Base-by-base conservation (phyloP, 148 eudicot genomes). In the Pouteria glomerata region DNA sequence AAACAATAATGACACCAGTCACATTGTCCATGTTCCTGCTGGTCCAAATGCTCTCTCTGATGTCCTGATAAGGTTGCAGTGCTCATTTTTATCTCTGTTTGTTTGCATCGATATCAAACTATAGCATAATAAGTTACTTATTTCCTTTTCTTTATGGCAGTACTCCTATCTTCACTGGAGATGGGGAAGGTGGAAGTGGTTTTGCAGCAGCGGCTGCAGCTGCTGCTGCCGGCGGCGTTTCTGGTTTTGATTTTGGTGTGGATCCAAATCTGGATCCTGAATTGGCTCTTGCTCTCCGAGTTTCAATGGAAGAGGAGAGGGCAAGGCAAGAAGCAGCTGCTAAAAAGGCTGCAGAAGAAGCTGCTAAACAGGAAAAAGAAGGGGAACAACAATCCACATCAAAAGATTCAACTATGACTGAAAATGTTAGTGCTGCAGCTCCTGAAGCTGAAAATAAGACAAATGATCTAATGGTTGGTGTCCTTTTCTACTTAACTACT, bases 321-420 rank as follows among this genome's bases (percentile, higher is more conserved):
- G 99, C 97, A 67, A 90, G 99, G 75, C 99, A 92, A 78, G 99
- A 92, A 78, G 97, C 90, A 57, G 96, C 99, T 80, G 99, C 99
- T 8, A 92, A 91, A 78, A 95, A 84, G 85, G 97, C 99, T 74
- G 96, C 95, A 45, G 97, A 96, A 72, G 98, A 88, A 78, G 82
- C 84, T 74, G 42, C 86, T 35, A 78, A 81, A 69, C 87, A 85
- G 73, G 97, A 83, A 34, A 80, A 85, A 70, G 95, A 83, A 76
- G 98, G 82, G 64, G 87, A 80, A 63, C 85, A 80, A 44, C 81
- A 76, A 59, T 90, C 96, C 23, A 77, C 85, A 61, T 85, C 96
- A 56, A 93, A 91, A 72, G 98, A 95, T 74, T 85, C 82, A 57
- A 77, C 87, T 52, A 89, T 95, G 97, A 73, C 91, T 74, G 98